A percentile compares a stretch with the other conserved stretches of the same genome.
Evolutionary conservation across 495 filamentous ascomycete genomes (phyloP).

Genomic region (Podospora australis): DNA sequence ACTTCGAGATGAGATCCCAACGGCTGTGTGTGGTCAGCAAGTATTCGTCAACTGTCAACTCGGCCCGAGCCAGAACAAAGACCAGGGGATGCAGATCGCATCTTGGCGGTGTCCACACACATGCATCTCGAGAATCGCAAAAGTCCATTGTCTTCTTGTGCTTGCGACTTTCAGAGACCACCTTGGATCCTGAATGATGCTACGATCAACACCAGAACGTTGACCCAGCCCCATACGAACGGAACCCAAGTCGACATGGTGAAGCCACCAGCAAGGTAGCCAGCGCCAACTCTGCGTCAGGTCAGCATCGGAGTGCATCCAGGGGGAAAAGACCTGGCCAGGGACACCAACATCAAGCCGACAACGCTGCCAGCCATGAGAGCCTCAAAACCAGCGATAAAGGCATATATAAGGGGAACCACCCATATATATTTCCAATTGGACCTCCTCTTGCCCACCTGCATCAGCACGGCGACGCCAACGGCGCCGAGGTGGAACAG

Average conservation of each 20-base stretch:
- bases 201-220: slow-evolving; percentile 79
- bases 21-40: too few relatives aligned
- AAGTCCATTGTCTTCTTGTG: background rate
- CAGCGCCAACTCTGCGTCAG: slow-evolving; percentile 63
- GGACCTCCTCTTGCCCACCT: slow-evolving; percentile 45
- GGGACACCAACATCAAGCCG: slow-evolving; percentile 68
- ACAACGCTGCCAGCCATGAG: slow-evolving; percentile 83
- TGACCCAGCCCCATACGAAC: slow-evolving; percentile 88
- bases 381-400: slow-evolving; percentile 74
- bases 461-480: slow-evolving; percentile 66
- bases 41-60: background rate
- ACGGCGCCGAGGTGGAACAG: slow-evolving; percentile 64
- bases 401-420: slow-evolving; percentile 65
- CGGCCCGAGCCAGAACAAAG: background rate
- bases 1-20: too few relatives aligned
- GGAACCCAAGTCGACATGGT: slow-evolving; percentile 97
- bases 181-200: slow-evolving; percentile 94
- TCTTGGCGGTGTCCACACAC: too few relatives aligned
- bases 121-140: background rate
- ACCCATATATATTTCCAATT: slow-evolving; percentile 73
- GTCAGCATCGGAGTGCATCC: slow-evolving; percentile 18
- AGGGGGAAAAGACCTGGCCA: background rate
- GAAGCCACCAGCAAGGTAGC: slow-evolving; percentile 84
- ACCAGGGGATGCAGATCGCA: too few relatives aligned
- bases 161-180: slow-evolving; percentile 48